Evolutionary conservation across 2,329 filamentous ascomycete genomes (phyloP), one percentile per base, ranked within the genome.

Genomic region (Incumbomyces lentus): DNA sequence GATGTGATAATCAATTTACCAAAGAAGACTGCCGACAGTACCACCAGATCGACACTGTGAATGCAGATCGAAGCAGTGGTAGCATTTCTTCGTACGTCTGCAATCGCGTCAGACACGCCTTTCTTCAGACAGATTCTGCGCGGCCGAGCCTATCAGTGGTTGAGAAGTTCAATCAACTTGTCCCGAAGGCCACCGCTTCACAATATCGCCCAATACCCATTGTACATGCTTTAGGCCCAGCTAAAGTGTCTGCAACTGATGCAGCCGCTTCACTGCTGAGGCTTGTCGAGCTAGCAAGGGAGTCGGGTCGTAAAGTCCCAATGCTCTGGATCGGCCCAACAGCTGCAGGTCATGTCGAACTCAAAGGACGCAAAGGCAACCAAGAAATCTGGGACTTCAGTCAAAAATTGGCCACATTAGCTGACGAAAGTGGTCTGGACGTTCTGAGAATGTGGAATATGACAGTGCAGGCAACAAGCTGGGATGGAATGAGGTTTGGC

Each of bases 311-410:
- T 11, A 65, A 64, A 31, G 63, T 63, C 2, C 67, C 68, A 3
- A 66, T 70, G 52, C 61, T 71, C 14, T 68, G 67, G 60, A 48
- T 71, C 13, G 63, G 67, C 4, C 67, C 67, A 17, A 61, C 60
- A 18, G 63, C 65, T 6, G 59, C 64, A 8, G 63, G 62, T 16
- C 63, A 64, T 47, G 58, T 63, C 29, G 62, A 64, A 22, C 57
- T 59, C 26, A 58, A 60, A 38, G 50, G 56, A 33, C 58, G 50
- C 10, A 52, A 64, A 49, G 60, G 60, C 2, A 60, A 59, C 53
- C 60, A 61, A 36, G 61, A 59, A 46, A 52, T 64, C 12, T 68
- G 65, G 66, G 59, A 65, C 36, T 70, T 65, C 49, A 62, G 62
- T 6, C 49, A 62, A 6, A 58, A 64, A 40, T 60, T 67, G 31